phyloP scores from a whole-genome alignment of 176 grass and related monocot genomes.

The Avena insularis region DNA sequence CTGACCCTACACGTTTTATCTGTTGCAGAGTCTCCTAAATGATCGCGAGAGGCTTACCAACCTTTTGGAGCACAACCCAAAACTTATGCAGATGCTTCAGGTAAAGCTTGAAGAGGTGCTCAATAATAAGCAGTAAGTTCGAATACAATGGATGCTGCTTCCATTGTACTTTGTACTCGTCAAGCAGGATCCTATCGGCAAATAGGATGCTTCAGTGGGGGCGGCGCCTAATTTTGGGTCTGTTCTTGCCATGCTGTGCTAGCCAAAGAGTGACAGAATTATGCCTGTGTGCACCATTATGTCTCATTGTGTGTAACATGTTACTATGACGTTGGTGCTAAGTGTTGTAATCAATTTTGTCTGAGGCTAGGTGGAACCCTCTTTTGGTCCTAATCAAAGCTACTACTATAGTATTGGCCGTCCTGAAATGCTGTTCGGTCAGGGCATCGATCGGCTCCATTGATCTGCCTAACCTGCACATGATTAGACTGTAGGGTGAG shows the following conservation, averaged over 20 bases:
- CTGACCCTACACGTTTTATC: neutral
- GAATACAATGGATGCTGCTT: neutral
- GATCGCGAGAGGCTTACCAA: constrained; percentile 92
- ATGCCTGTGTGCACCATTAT: constrained; percentile 27
- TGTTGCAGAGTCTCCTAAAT: constrained; percentile 71
- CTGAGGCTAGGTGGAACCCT: too few species aligned
- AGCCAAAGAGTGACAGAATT: constrained; percentile 19
- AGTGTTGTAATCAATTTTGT: constrained; percentile 1
- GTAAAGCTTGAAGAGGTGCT: constrained; percentile 47
- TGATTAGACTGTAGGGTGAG: neutral
- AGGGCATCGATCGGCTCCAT: neutral
- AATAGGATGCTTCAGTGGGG: neutral
- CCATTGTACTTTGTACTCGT: constrained; percentile 12
- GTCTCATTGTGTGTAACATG: constrained; percentile 17
- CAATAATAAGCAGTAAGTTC: neutral
- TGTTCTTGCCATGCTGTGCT: constrained; percentile 13
- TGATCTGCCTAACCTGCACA: neutral
- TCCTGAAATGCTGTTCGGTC: neutral
- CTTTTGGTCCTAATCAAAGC: neutral
- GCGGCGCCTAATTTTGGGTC: neutral
- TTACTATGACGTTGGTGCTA: constrained; percentile 24
- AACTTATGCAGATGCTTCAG: constrained; percentile 99
- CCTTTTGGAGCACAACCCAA: constrained; percentile 89
- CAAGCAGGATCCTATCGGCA: constrained; percentile 67
- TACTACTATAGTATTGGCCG: neutral